phyloP scores from a whole-genome alignment of 768 basidiomycete species.

The Boletus edulis region DNA sequence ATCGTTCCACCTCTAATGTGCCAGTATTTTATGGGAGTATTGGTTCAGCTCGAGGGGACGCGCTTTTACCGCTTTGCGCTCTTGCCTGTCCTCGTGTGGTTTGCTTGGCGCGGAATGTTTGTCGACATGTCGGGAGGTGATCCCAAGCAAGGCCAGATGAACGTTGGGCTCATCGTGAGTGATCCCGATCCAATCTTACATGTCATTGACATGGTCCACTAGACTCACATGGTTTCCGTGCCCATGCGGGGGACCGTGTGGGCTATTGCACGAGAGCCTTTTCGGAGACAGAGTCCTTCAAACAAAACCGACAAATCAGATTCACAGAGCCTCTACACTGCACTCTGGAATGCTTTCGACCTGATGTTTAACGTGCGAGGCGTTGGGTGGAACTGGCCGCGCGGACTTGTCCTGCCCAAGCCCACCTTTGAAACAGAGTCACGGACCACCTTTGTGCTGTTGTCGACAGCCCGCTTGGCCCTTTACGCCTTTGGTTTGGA shows the following conservation, averaged over 20 bases:
- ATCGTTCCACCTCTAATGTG: conserved; percentile 41
- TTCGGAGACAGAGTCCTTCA: conserved; percentile 3
- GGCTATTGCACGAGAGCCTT: conserved; percentile 14
- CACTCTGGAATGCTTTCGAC: conserved; percentile 27
- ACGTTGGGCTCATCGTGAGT: conserved; percentile 20
- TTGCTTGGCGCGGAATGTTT: conserved; percentile 38
- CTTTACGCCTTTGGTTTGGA: conserved; percentile 13
- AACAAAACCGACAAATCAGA: background rate
- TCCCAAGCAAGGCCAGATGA: conserved; percentile 7
- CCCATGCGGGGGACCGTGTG: conserved; percentile 12
- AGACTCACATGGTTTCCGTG: conserved; percentile 13
- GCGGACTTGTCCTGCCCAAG: conserved; percentile 12
- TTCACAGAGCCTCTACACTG: conserved; percentile 3
- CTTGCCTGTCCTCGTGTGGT: conserved; percentile 47
- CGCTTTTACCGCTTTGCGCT: conserved; percentile 43
- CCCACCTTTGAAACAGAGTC: conserved; percentile 7
- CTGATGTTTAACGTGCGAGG: conserved; percentile 22
- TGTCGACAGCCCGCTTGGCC: background rate
- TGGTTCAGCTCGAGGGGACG: conserved; percentile 48
- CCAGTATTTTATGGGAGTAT: conserved; percentile 50
- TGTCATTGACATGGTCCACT: background rate
- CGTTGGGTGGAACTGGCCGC: conserved; percentile 29
- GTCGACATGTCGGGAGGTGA: conserved; percentile 26
- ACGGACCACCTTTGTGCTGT: conserved; percentile 9
- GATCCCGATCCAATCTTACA: background rate